A percentile compares a stretch with the other conserved stretches of the same genome.
These are phyloP conservation scores for Umbelopsis vinacea DNA, from an alignment of 192 early-diverging fungal genomes.

Conservation along the genomic window DNA sequence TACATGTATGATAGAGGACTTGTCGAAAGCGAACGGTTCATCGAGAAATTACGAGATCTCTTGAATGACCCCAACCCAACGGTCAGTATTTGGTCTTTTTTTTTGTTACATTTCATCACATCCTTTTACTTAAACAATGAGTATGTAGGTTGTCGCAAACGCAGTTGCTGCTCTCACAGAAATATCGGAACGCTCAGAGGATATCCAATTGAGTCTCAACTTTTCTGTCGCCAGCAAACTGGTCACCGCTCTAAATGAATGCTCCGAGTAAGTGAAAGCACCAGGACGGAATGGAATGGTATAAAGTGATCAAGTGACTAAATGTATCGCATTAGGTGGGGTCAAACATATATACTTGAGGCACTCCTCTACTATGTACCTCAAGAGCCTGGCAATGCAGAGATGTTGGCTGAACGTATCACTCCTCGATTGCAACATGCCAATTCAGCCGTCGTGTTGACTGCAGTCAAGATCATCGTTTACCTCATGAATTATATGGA, in stretches of 20 bases:
- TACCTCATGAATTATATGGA: conserved; percentile 95
- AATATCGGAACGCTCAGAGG: conserved; percentile 88
- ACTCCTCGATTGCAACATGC: conserved; percentile 90
- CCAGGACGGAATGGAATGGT: neutral
- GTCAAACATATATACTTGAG: conserved; percentile 93
- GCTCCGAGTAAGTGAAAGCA: conserved; percentile 76
- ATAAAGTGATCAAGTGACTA: neutral
- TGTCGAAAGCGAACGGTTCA: conserved; percentile 85
- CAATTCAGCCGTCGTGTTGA: conserved; percentile 91
- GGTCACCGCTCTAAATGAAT: conserved; percentile 92
- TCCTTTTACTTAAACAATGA: no score
- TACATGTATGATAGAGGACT: conserved; percentile 86
- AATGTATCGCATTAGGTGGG: conserved; percentile 68
- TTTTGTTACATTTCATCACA: neutral
- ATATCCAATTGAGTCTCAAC: conserved; percentile 86
- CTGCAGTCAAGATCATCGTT: conserved; percentile 85
- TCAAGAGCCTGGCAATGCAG: conserved; percentile 86
- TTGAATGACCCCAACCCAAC: conserved; percentile 90
- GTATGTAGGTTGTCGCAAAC: conserved; percentile 88
- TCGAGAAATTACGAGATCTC: conserved; percentile 88
- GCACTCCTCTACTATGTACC: conserved; percentile 90
- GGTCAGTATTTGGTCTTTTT: conserved; percentile 48
- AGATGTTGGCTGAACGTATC: conserved; percentile 89
- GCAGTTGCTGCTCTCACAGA: conserved; percentile 93
- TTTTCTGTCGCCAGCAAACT: conserved; percentile 89